These are phyloP conservation scores for Petunia secreta DNA, from an alignment of 257 asterid genomes.

Conservation along the genomic window DNA sequence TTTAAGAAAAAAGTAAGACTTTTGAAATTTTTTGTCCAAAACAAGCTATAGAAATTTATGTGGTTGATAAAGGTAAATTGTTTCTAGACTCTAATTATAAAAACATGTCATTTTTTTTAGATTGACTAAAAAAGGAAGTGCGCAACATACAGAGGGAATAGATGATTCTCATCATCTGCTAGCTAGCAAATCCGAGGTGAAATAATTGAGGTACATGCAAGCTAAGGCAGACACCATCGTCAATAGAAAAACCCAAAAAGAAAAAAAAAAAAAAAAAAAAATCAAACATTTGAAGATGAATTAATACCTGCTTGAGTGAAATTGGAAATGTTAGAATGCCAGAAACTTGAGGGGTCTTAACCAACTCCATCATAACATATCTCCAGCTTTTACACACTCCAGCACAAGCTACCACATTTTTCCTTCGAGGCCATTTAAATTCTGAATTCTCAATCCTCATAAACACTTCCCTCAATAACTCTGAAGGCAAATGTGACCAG, in stretches of 20 bases:
- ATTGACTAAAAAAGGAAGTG: too few relatives aligned
- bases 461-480: constrained; percentile 74
- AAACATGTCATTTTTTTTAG: too few relatives aligned
- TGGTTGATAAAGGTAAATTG: too few relatives aligned
- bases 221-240: not conserved
- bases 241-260: not conserved
- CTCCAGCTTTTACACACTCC: constrained; percentile 94
- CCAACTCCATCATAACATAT: constrained; percentile 76
- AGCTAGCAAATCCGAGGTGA: too few relatives aligned
- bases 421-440: constrained; percentile 74
- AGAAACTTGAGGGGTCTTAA: constrained; percentile 64
- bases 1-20: too few relatives aligned
- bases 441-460: constrained; percentile 67
- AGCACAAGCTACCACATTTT: constrained; percentile 82
- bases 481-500: constrained; percentile 83
- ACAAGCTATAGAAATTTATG: too few relatives aligned
- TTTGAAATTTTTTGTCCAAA: too few relatives aligned
- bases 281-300: not conserved
- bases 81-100: too few relatives aligned
- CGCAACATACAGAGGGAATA: too few relatives aligned
- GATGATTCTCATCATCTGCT: too few relatives aligned
- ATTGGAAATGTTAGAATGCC: constrained; percentile 81
- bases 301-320: constrained; percentile 73
- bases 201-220: too few relatives aligned
- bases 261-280: not conserved